phyloP scores from a whole-genome alignment of 78 protist genomes.

The Emiliania huxleyi region DNA sequence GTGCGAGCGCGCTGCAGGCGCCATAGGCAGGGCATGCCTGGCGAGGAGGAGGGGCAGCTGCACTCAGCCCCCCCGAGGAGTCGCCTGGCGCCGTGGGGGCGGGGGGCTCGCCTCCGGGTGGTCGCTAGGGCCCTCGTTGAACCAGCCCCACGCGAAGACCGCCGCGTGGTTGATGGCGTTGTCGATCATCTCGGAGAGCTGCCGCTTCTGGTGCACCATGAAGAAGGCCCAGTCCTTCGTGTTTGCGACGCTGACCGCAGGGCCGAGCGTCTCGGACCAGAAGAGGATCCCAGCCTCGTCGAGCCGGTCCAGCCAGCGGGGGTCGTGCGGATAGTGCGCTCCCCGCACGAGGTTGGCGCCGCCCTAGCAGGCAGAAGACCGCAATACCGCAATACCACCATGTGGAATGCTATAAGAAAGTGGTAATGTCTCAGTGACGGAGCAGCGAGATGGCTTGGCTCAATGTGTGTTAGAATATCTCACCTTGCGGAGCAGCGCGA shows the following conservation, averaged over 20 bases:
- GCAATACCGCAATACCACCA: too few species aligned
- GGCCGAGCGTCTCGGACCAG: slow-evolving; percentile 56
- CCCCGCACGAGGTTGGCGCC: slow-evolving; percentile 54
- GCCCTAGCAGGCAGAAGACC: too few species aligned
- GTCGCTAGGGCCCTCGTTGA: slow-evolving; percentile 28
- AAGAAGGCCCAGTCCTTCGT: background rate
- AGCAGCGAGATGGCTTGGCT: too few species aligned
- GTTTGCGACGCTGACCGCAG: background rate
- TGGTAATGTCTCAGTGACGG: too few species aligned
- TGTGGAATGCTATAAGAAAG: too few species aligned
- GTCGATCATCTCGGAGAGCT: slow-evolving; percentile 29
- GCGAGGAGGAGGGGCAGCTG: too few species aligned
- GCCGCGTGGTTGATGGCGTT: background rate
- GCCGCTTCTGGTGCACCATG: background rate
- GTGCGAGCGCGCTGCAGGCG: too few species aligned
- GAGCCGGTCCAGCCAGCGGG: slow-evolving; percentile 20
- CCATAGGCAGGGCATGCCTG: too few species aligned
- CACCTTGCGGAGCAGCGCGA: slow-evolving; percentile 23
- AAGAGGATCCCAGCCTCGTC: slow-evolving; percentile 42
- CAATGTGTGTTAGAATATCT: too few species aligned
- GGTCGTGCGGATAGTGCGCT: slow-evolving; percentile 65
- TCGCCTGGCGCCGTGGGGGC: too few species aligned
- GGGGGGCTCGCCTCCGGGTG: background rate
- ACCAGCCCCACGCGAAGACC: background rate
- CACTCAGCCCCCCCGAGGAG: too few species aligned